A percentile compares a stretch with the other conserved stretches of the same genome.
phyloP scores from a whole-genome alignment of 768 basidiomycete genomes.

The Agrocybe praecox region DNA sequence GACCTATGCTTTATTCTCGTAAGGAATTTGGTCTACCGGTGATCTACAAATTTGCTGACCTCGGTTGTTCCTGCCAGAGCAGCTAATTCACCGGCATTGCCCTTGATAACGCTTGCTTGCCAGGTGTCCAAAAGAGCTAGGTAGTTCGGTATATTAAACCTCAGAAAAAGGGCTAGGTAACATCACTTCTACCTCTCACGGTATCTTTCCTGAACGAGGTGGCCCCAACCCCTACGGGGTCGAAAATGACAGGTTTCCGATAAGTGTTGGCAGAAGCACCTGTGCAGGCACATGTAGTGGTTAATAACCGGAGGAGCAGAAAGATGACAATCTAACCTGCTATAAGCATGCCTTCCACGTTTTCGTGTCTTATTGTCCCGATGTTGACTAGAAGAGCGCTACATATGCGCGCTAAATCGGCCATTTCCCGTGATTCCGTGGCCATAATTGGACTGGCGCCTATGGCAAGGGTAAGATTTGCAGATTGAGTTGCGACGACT shows the following conservation, averaged over 20 bases:
- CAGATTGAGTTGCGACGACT: slow-evolving; percentile 88
- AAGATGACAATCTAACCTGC: slow-evolving; percentile 48
- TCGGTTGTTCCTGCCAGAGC: slow-evolving; percentile 76
- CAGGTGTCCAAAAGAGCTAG: slow-evolving; percentile 71
- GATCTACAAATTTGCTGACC: slow-evolving; percentile 35
- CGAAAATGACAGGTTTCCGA: slow-evolving; percentile 81
- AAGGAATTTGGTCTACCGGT: neutral
- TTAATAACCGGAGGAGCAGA: neutral
- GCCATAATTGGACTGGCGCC: slow-evolving; percentile 96
- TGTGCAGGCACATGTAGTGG: slow-evolving; percentile 17
- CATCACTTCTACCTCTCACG: slow-evolving; percentile 49
- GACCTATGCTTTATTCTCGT: slow-evolving; percentile 44
- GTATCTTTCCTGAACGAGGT: slow-evolving; percentile 66
- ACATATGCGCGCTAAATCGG: slow-evolving; percentile 67
- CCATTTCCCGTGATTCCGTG: slow-evolving; percentile 79
- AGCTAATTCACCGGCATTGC: slow-evolving; percentile 89
- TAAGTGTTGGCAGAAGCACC: slow-evolving; percentile 63
- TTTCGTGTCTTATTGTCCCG: slow-evolving; percentile 66
- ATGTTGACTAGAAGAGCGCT: slow-evolving; percentile 84
- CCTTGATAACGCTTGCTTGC: slow-evolving; percentile 93
- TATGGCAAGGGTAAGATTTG: slow-evolving; percentile 86
- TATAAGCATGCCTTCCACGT: slow-evolving; percentile 72
- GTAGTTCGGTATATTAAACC: neutral
- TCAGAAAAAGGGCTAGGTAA: neutral
- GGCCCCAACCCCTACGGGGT: slow-evolving; percentile 92